Evolutionary conservation across 2,329 filamentous ascomycete species (phyloP).

Genomic region (Leptographium wingfieldii): DNA sequence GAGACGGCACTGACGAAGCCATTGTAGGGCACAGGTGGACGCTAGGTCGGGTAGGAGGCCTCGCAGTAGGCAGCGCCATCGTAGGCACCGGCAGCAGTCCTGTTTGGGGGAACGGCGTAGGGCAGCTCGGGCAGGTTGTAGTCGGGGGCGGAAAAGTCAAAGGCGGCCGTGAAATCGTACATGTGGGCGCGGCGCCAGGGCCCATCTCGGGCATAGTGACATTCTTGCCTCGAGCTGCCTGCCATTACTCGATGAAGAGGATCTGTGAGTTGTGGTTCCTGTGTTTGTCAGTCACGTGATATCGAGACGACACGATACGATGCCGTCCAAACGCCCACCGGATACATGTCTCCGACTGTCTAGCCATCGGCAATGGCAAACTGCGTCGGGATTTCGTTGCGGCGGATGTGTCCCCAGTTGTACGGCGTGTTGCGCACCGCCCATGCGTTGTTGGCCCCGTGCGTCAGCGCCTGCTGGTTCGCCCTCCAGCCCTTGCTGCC

Average conservation of each 20-base stretch:
- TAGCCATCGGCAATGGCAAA: conserved; percentile 41
- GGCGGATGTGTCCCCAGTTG: conserved; percentile 37
- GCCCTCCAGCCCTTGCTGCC: conserved; percentile 38
- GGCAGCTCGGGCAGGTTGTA: conserved; percentile 32
- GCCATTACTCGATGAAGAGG: conserved; percentile 35
- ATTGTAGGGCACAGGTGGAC: conserved; percentile 35
- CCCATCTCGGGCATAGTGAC: conserved; percentile 20
- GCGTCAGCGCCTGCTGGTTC: conserved; percentile 39
- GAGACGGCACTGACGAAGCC: conserved; percentile 12
- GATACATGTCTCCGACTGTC: conserved; percentile 45
- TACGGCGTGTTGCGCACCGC: conserved; percentile 39
- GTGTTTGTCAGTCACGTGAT: conserved; percentile 21
- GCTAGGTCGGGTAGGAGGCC: conserved; percentile 21
- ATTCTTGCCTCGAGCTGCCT: conserved; percentile 32
- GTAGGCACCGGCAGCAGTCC: conserved; percentile 26
- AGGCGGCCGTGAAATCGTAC: conserved; percentile 8
- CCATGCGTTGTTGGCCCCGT: conserved; percentile 40
- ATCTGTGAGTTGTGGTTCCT: conserved; percentile 34
- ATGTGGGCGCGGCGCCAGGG: conserved; percentile 21
- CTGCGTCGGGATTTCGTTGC: conserved; percentile 42
- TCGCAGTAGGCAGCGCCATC: conserved; percentile 33
- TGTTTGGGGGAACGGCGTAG: conserved; percentile 27
- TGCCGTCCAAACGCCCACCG: neutral
- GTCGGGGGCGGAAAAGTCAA: conserved; percentile 33
- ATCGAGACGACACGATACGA: no score